Evolutionary conservation across 176 grass and related monocot species (phyloP).

Genomic region (Rhynchospora tenuis): DNA sequence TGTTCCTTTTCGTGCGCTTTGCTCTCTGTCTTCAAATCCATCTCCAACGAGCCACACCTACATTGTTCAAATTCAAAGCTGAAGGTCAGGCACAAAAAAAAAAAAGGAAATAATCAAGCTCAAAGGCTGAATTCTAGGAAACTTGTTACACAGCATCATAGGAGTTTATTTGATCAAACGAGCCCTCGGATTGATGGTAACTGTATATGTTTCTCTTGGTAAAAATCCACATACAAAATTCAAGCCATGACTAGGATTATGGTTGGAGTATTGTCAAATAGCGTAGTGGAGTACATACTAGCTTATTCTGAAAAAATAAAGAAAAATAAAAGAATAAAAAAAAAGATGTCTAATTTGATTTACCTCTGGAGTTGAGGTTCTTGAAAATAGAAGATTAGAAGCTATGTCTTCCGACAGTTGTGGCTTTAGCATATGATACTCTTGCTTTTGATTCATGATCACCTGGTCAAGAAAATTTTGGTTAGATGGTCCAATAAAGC

Average conservation of each 20-base stretch:
- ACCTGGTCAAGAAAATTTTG: constrained; percentile 39
- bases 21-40: constrained; percentile 45
- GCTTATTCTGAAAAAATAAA: neutral
- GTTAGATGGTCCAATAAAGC: neutral
- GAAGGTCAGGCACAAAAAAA: constrained; percentile 6
- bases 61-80: constrained; percentile 20
- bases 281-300: neutral
- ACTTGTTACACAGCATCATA: neutral
- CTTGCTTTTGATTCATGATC: constrained; percentile 53
- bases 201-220: neutral
- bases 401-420: constrained; percentile 41
- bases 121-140: neutral
- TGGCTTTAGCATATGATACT: constrained; percentile 57
- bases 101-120: neutral
- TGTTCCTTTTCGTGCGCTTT: constrained; percentile 62
- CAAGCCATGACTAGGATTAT: neutral
- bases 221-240: neutral
- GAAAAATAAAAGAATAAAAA: neutral
- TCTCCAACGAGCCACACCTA: constrained; percentile 82
- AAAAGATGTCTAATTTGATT: constrained; percentile 8
- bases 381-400: constrained; percentile 46
- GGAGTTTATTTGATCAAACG: neutral
- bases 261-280: neutral
- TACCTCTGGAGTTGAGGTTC: constrained; percentile 45
- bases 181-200: neutral